phyloP scores from a whole-genome alignment of 2,329 filamentous ascomycete species.

The Talaromyces sp. region DNA sequence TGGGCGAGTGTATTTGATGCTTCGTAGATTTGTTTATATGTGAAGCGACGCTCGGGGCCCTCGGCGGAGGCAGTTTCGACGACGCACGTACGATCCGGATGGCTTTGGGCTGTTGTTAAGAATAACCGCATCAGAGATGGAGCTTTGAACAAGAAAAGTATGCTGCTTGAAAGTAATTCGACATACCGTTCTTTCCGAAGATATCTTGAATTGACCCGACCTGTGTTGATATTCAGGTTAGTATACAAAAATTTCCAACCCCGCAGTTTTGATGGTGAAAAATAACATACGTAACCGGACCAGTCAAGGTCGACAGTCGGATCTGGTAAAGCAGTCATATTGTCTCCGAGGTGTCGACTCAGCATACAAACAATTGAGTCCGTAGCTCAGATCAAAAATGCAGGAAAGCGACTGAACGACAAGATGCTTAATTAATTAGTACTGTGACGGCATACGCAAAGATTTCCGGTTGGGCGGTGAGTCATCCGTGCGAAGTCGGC shows the following conservation, averaged over 20 bases:
- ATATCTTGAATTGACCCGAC: constrained; percentile 40
- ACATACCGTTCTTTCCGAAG: not conserved
- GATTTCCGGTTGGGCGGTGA: constrained; percentile 16
- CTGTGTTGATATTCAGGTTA: constrained; percentile 1
- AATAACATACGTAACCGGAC: constrained; percentile 38
- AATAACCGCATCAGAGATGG: not conserved
- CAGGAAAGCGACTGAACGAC: not conserved
- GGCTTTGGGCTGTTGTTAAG: constrained; percentile 46
- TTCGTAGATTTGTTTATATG: constrained; percentile 82
- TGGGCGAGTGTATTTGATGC: constrained; percentile 76
- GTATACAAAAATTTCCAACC: not conserved
- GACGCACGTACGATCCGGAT: constrained; percentile 67
- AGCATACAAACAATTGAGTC: constrained; percentile 1
- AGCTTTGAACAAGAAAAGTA: not conserved
- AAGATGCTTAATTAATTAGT: not conserved
- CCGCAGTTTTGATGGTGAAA: not conserved
- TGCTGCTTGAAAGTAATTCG: not conserved
- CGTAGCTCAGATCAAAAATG: not conserved
- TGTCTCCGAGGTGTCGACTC: not conserved
- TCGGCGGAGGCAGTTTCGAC: constrained; percentile 57
- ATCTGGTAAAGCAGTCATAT: constrained; percentile 30
- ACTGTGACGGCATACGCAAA: constrained; percentile 14
- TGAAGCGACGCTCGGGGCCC: constrained; percentile 64
- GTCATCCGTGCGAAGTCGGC: constrained; percentile 19
- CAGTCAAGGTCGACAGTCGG: constrained; percentile 45